A percentile compares a stretch with the other conserved stretches of the same genome.
Conservation (phyloP, 1,284 basidiomycete species). For the Melanopsichium pennsylvanicum region DNA sequence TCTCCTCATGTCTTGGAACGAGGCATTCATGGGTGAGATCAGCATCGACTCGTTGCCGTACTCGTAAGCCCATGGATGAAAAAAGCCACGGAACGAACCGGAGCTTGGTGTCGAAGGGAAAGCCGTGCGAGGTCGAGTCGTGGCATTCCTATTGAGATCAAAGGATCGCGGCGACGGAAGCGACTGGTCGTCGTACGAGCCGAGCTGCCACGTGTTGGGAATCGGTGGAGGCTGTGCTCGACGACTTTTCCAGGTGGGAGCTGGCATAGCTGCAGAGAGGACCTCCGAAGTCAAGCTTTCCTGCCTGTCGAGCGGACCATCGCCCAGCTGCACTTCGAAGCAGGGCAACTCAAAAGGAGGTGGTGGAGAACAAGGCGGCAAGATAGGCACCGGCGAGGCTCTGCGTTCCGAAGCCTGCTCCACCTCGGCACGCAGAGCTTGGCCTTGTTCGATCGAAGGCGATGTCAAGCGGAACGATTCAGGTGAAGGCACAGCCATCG, state of each 20-base stretch:
- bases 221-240: slow-evolving; percentile 25
- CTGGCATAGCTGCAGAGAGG: slow-evolving; percentile 30
- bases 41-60: slow-evolving; percentile 32
- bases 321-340: no score
- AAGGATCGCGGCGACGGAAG: slow-evolving; percentile 38
- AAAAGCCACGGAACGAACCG: slow-evolving; percentile 31
- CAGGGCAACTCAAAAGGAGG: slow-evolving; percentile 11
- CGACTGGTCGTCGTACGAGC: slow-evolving; percentile 34
- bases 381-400: slow-evolving; percentile 13
- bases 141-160: slow-evolving; percentile 2
- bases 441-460: slow-evolving; percentile 4
- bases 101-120: slow-evolving; percentile 33
- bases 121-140: slow-evolving; percentile 17
- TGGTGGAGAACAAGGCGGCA: slow-evolving; percentile 16
- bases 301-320: no score
- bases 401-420: no score
- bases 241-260: slow-evolving; percentile 22
- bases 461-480: slow-evolving; percentile 13
- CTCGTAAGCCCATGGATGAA: slow-evolving; percentile 39
- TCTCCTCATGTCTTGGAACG: slow-evolving; percentile 27
- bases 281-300: no score
- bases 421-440: no score
- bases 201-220: slow-evolving; percentile 33
- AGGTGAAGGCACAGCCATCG: slow-evolving; percentile 2
- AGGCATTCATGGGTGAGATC: slow-evolving; percentile 29